Conservation (phyloP, 2,329 filamentous ascomycete genomes). For the Fusarium sp. region DNA sequence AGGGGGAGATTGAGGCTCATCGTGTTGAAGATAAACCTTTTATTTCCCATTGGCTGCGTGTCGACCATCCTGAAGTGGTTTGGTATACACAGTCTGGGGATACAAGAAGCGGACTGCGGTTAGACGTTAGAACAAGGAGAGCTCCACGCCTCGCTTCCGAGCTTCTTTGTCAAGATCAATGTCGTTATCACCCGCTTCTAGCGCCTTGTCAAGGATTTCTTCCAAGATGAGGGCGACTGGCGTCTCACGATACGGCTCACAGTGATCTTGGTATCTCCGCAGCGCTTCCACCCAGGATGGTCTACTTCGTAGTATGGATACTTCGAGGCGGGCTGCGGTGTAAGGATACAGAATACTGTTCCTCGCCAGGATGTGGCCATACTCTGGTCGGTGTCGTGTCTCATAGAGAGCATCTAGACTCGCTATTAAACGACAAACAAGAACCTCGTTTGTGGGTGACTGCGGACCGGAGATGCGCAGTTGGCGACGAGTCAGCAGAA, state of each 20-base stretch:
- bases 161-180: conserved; percentile 30
- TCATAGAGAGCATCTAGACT: conserved; percentile 39
- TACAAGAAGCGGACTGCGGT: background rate
- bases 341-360: conserved; percentile 45
- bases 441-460: conserved; percentile 12
- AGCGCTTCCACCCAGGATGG: conserved; percentile 31
- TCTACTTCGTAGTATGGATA: conserved; percentile 24
- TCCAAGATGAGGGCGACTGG: conserved; percentile 17
- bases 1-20: background rate
- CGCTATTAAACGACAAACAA: conserved; percentile 41
- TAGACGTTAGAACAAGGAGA: conserved; percentile 33
- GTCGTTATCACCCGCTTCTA: conserved; percentile 19
- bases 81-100: background rate
- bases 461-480: background rate
- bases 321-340: conserved; percentile 41
- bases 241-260: conserved; percentile 24
- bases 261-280: background rate
- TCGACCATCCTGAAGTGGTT: conserved; percentile 7
- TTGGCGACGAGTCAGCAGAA: conserved; percentile 36
- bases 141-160: conserved; percentile 16
- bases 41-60: conserved; percentile 9
- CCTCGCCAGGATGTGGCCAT: conserved; percentile 32
- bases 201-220: conserved; percentile 30
- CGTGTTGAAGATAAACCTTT: background rate
- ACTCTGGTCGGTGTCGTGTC: conserved; percentile 12